Evolutionary conservation across 2,329 filamentous ascomycete species (phyloP).

Genomic region (Cladosporium sphaerospermum): DNA sequence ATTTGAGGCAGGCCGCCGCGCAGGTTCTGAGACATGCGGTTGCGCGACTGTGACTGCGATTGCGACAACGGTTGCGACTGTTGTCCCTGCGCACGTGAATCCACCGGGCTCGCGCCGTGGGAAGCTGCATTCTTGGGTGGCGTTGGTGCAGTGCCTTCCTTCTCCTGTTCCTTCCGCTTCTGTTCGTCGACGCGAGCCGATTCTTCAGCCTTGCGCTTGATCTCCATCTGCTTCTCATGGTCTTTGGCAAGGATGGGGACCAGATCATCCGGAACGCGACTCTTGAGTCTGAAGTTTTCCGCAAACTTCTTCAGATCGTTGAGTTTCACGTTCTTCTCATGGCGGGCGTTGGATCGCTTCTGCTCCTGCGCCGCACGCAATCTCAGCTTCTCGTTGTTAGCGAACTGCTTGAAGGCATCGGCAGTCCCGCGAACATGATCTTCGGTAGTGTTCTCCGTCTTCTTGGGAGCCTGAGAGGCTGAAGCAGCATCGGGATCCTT

Average conservation of each 20-base stretch:
- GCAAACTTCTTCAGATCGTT: constrained; percentile 96
- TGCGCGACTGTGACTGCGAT: constrained; percentile 8
- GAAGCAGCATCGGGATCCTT: background rate
- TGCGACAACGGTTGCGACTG: background rate
- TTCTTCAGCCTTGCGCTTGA: constrained; percentile 78
- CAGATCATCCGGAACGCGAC: constrained; percentile 83
- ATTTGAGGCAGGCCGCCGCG: constrained; percentile 7
- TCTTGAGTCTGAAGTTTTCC: constrained; percentile 86
- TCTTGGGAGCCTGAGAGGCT: constrained; percentile 9
- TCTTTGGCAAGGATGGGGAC: constrained; percentile 96
- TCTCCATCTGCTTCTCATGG: constrained; percentile 86
- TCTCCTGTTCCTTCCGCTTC: constrained; percentile 37
- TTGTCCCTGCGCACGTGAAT: constrained; percentile 7
- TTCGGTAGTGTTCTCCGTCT: constrained; percentile 47
- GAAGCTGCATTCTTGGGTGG: constrained; percentile 15
- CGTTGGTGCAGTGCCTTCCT: constrained; percentile 17
- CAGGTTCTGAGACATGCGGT: constrained; percentile 8
- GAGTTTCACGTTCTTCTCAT: constrained; percentile 85
- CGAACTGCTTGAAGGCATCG: constrained; percentile 60
- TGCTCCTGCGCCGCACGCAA: constrained; percentile 51
- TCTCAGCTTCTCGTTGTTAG: constrained; percentile 55
- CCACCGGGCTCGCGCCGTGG: background rate
- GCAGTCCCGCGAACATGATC: constrained; percentile 57
- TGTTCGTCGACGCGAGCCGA: constrained; percentile 56
- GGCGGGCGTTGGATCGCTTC: constrained; percentile 48